Base-by-base conservation (phyloP, 805 yeast species). In the Candida boleticola region DNA sequence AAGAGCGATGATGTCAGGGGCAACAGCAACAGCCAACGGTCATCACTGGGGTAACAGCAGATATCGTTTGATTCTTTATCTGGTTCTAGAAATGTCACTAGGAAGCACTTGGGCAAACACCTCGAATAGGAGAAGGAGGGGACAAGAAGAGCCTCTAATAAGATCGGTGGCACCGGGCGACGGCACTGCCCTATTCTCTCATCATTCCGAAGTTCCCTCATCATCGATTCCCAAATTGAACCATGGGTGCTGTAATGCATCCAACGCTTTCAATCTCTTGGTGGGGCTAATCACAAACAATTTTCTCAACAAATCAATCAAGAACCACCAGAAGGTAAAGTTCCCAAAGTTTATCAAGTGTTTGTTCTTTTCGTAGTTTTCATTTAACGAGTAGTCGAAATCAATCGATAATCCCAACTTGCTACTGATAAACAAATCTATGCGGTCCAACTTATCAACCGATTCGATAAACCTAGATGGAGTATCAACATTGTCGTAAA, bases 281-380 rank as follows among this genome's bases (percentile, higher is more conserved):
- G 55, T 48, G 1, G 75, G 75, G 39, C 67, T 59, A 4, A 71
- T 61, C 26, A 68, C 61, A 42, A 71, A 65, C 41, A 71, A 52
- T 44, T 68, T 66, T 25, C 57, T 54, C 21, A 70, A 52, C 38
- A 71, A 54, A 44, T 71, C 75, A 36, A 71, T 65, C 60, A 89
- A 89, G 63, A 76, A 77, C 70, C 78, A 85, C 97, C 97, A 90
- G 61, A 89, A 89, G 35, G 79, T 73, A 58, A 84, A 84, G 42
- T 81, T 79, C 34, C 84, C 85, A 53, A 71, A 71, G 45, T 60
- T 71, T 60, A 64, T 82, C 71, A 52, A 63, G 43, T 64, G 60
- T 47, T 59, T 62, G 44, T 69, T 66, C 44, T 58, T 60, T 22
- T 63, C 65, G 45, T 57, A 70, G 48, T 70, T 71, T 29, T 54